A percentile compares a stretch with the other conserved stretches of the same genome.
Conservation (phyloP, 768 basidiomycete species). For the Boletus subcaerulescens region DNA sequence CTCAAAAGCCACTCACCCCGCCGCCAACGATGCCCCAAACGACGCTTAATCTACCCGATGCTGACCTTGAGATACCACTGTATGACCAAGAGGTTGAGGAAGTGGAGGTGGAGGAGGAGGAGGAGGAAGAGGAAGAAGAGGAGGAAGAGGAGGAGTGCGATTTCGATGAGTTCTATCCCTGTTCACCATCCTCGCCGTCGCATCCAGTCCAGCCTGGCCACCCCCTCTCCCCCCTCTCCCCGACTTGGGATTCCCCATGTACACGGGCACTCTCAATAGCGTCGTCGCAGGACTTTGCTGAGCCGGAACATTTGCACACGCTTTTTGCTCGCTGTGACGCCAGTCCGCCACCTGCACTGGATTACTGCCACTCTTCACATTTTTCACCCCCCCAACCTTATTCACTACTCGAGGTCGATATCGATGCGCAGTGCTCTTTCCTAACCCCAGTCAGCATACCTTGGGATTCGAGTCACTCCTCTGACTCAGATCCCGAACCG, state of each 20-base stretch:
- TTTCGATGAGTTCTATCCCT: slow-evolving; percentile 19
- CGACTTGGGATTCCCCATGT: slow-evolving; percentile 27
- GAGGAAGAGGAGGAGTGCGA: slow-evolving; percentile 4
- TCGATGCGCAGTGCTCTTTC: slow-evolving; percentile 14
- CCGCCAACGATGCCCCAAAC: slow-evolving; percentile 41
- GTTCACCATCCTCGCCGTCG: slow-evolving; percentile 15
- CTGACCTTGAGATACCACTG: slow-evolving; percentile 23
- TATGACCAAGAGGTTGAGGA: slow-evolving; percentile 14
- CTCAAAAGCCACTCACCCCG: slow-evolving; percentile 38
- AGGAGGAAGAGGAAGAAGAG: background rate
- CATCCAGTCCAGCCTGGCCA: slow-evolving; percentile 10
- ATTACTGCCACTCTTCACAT: slow-evolving; percentile 13
- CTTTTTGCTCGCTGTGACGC: slow-evolving; percentile 18
- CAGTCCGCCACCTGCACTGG: slow-evolving; percentile 11
- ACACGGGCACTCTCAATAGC: slow-evolving; percentile 11
- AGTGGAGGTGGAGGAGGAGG: slow-evolving; percentile 9
- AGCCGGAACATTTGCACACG: slow-evolving; percentile 13
- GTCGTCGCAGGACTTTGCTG: slow-evolving; percentile 16
- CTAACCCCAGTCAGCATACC: slow-evolving; percentile 26
- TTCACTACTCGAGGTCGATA: slow-evolving; percentile 27
- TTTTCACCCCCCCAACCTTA: slow-evolving; percentile 13
- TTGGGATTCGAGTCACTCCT: slow-evolving; percentile 11
- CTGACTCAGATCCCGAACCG: slow-evolving; percentile 15
- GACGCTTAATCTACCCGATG: slow-evolving; percentile 37
- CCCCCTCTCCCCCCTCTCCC: slow-evolving; percentile 36